Base-by-base conservation (phyloP, 768 basidiomycete genomes). In the Trametes villosa region DNA sequence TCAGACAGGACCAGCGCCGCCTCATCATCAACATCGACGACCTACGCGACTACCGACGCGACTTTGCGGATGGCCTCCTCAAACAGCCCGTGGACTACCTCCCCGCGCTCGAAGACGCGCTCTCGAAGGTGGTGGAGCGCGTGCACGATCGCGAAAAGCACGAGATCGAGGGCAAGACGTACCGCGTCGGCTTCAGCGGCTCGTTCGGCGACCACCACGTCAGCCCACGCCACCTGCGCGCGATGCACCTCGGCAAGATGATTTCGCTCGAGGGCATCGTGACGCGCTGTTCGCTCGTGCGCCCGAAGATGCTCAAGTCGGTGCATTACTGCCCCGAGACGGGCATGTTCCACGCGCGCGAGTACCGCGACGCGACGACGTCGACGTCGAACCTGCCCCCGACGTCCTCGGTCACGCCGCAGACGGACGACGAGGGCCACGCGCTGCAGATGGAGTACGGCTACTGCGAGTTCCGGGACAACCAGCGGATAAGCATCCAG, bases 181-280 rank as follows among this genome's bases (percentile, higher is more conserved):
- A 87, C 76, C 88, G 89, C 66, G 82, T 98, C 57, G 97, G 96
- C 24, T 87, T 98, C 73, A 89, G 91, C 67, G 97, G 97, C 51
- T 96, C 93, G 8, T 99, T 99, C 74, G 97, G 97, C 45, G 96
- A 98, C 76, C 93, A 98, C 75, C 96, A 98, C 74, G 91, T 96
- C 74, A 98, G 91, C 75, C 97, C 97, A 47, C 83, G 97, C 9
- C 94, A 94, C 18, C 83, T 99, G 51, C 85, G 87, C 58, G 91
- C 94, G 30, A 82, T 85, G 62, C 90, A 98, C 73, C 85, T 99
- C 20, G 92, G 94, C 49, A 94, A 90, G 76, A 94, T 98, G 94
- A 92, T 98, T 70, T 95, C 92, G 33, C 74, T 99, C 33, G 97
- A 99, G 78, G 97, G 96, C 38, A 99, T 99, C 72, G 94, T 99